phyloP scores from a whole-genome alignment of 306 rosid genomes.

The Quercus glauca region DNA sequence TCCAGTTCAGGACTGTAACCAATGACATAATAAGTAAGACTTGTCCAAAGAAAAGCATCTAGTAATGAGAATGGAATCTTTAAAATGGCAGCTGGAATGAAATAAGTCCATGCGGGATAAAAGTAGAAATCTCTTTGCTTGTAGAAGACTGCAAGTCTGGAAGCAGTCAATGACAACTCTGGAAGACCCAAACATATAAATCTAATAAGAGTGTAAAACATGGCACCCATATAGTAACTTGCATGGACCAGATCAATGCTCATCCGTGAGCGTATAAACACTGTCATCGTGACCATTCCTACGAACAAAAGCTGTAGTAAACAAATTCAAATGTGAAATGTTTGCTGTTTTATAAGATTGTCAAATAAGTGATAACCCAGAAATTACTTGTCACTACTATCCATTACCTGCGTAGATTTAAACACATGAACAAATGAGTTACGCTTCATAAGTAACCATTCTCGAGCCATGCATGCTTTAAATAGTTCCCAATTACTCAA shows the following conservation, averaged over 20 bases:
- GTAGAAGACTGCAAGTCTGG: slow-evolving; percentile 49
- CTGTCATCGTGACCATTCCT: slow-evolving; percentile 51
- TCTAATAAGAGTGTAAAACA: slow-evolving; percentile 52
- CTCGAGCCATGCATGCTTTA: slow-evolving; percentile 20
- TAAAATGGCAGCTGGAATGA: slow-evolving; percentile 48
- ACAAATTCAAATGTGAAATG: background rate
- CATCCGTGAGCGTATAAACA: slow-evolving; percentile 51
- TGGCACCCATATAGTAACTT: slow-evolving; percentile 44
- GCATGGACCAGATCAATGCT: slow-evolving; percentile 33
- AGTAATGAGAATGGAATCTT: slow-evolving; percentile 52
- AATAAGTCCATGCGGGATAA: slow-evolving; percentile 56
- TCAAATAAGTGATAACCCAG: too few species aligned
- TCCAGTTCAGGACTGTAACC: slow-evolving; percentile 59
- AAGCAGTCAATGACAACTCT: slow-evolving; percentile 47
- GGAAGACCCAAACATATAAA: slow-evolving; percentile 37
- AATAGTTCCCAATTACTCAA: slow-evolving; percentile 18
- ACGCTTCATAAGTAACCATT: slow-evolving; percentile 28
- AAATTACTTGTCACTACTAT: background rate
- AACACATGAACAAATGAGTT: slow-evolving; percentile 36
- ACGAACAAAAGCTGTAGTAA: slow-evolving; percentile 45
- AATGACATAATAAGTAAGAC: slow-evolving; percentile 49
- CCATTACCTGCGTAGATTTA: slow-evolving; percentile 59
- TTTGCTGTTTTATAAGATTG: background rate
- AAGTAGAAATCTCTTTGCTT: slow-evolving; percentile 56
- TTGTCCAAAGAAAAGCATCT: slow-evolving; percentile 59